Base-by-base conservation (phyloP, 2,329 filamentous ascomycete species). In the Phaeosphaeriaceae sp. region DNA sequence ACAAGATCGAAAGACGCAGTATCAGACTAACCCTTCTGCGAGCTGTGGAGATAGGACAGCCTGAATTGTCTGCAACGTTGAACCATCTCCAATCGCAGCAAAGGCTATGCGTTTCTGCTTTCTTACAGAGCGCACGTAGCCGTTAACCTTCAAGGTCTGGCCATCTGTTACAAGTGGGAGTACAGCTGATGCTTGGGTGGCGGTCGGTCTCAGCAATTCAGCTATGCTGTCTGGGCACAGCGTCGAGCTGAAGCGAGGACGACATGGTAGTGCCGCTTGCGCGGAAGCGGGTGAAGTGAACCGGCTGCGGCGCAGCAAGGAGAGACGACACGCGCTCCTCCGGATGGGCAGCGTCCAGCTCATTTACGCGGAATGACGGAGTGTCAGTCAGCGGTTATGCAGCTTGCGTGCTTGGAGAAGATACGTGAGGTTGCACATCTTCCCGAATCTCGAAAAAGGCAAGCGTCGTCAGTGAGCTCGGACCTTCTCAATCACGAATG, bases 91-190 rank as follows among this genome's bases (percentile, higher is more conserved):
- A 53, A 98, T 83, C 59, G 93, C 87, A 53, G 94, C 90, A 80
- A 99, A 98, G 5, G 91, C 89, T 59, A 91, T 84, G 22, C 86
- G 86, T 77, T 97, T 97, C 82, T 96, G 93, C 76, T 92, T 91
- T 62, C 94, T 87, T 60, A 97, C 89, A 3, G 92, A 94, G 63
- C 92, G 88, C 55, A 97, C 85, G 81, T 91, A 94, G 61, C 94
- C 94, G 74, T 91, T 86, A 67, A 97, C 82, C 22, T 69, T 74
- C 53, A 78, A 58, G 19, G 66, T 63, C 52, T 67, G 63, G 63
- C 66, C 70, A 30, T 70, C 66, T 35, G 65, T 58, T 28, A 59
- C 54, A 57, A 84, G 84, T 49, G 90, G 82, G 68, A 84, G 76
- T 43, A 81, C 78, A 22, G 63, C 60, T 35, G 60, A 61, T 48